Evolutionary conservation across 2,329 filamentous ascomycete species (phyloP), one percentile per base, ranked within the genome.

Genomic region (Calonectria pseudoturangicola): DNA sequence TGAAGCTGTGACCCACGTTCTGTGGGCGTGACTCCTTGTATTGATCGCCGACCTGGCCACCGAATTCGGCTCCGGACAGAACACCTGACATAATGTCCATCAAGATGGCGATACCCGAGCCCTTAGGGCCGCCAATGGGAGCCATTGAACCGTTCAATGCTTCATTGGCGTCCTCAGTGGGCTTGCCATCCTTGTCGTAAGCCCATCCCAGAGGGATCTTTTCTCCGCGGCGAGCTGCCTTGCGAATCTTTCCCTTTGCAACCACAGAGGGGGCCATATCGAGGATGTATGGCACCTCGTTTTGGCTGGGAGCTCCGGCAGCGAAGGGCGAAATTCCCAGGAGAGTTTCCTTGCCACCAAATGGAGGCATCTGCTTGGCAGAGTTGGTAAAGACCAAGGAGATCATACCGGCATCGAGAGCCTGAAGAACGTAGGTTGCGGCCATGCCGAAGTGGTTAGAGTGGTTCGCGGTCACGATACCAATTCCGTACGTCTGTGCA

Each of bases 381-480:
- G 71, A 71, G 58, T 73, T 73, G 63, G 71, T 73, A 43, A 71
- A 73, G 21, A 71, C 68, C 16, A 73, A 60, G 6, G 68, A 73
- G 41, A 71, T 71, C 64, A 71, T 71, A 16, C 71, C 71, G 10
- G 68, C 64, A 28, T 68, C 39, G 12, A 73, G 56, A 30, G 71
- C 71, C 27, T 68, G 71, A 4, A 64, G 43, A 6, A 73, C 71
- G 25, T 73, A 73, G 15, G 71, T 71, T 7, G 71, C 71, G 16
- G 68, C 71, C 71, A 73, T 73, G 21, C 71, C 71, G 33, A 71
- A 73, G 68, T 73, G 71, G 64, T 73, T 73, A 16, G 68, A 71
- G 58, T 68, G 64, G 28, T 71, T 62, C 4, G 56, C 71, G 3
- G 71, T 68, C 39, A 71, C 68, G n/a, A 73, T 73, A 30, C 71